phyloP scores from a whole-genome alignment of 2,329 filamentous ascomycete genomes.

The Pestalotiopsis sp. region DNA sequence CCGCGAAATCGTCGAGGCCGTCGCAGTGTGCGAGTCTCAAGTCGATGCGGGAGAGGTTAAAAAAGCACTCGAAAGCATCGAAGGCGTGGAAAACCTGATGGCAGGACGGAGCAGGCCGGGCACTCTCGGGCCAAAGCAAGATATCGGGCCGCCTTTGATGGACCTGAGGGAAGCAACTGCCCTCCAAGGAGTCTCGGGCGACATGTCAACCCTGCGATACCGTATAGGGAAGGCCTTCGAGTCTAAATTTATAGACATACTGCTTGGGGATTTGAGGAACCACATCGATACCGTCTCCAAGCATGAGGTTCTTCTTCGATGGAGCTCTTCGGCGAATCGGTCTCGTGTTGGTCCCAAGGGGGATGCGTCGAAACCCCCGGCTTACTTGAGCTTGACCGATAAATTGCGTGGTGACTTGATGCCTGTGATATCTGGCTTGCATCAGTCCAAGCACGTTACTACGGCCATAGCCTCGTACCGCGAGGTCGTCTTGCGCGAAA shows the following conservation, averaged over 20 bases:
- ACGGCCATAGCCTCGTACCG: conserved; percentile 83
- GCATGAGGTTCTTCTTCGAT: conserved; percentile 78
- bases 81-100: conserved; percentile 78
- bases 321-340: conserved; percentile 77
- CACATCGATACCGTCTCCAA: conserved; percentile 76
- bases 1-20: conserved; percentile 73
- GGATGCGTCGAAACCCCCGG: conserved; percentile 70
- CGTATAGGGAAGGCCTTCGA: conserved; percentile 90
- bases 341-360: conserved; percentile 68
- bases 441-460: conserved; percentile 77
- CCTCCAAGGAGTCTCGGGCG: conserved; percentile 76
- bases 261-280: conserved; percentile 78
- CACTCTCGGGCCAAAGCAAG: conserved; percentile 22
- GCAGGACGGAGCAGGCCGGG: conserved; percentile 52
- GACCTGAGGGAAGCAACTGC: conserved; percentile 80
- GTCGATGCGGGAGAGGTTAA: conserved; percentile 86
- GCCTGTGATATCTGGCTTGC: conserved; percentile 75
- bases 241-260: conserved; percentile 72
- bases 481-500: conserved; percentile 81
- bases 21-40: conserved; percentile 76
- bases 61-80: conserved; percentile 75
- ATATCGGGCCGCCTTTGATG: conserved; percentile 46
- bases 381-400: conserved; percentile 76
- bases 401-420: conserved; percentile 71
- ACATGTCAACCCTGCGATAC: conserved; percentile 74